Evolutionary conservation across 352 stramenopile species (phyloP).

Genomic region (Thalassiosira pacifica): DNA sequence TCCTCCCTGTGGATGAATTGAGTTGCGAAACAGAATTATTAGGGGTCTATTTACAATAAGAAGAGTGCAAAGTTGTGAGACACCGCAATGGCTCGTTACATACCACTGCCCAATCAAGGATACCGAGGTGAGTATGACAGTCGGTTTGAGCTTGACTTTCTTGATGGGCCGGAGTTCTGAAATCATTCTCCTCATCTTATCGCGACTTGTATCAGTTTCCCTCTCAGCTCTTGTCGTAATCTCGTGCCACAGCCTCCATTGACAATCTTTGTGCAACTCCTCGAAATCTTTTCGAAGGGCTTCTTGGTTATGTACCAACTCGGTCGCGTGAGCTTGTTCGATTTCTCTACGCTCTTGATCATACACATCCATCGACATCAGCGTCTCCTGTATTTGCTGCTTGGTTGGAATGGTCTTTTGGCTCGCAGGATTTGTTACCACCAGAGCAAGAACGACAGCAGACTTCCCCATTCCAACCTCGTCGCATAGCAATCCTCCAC

Average conservation of each 20-base stretch:
- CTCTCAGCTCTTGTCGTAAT: no score
- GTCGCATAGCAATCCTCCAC: constrained; percentile 87
- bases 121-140: constrained; percentile 37
- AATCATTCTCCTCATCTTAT: background rate
- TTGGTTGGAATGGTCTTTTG: background rate
- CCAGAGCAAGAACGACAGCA: constrained; percentile 87
- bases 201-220: no score
- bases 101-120: constrained; percentile 45
- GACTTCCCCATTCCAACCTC: constrained; percentile 89
- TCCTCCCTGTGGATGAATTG: constrained; percentile 20
- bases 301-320: no score
- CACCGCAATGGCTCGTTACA: background rate
- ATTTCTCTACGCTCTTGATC: no score
- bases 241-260: no score
- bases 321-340: no score
- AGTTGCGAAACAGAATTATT: constrained; percentile 3
- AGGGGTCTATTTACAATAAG: constrained; percentile 1
- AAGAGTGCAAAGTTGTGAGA: background rate
- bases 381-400: no score
- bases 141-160: constrained; percentile 37
- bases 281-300: no score
- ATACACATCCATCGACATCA: no score
- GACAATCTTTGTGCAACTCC: no score
- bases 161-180: background rate
- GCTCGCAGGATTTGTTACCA: constrained; percentile 20